phyloP scores from a whole-genome alignment of 805 yeast species.

The Candida nemodendra region DNA sequence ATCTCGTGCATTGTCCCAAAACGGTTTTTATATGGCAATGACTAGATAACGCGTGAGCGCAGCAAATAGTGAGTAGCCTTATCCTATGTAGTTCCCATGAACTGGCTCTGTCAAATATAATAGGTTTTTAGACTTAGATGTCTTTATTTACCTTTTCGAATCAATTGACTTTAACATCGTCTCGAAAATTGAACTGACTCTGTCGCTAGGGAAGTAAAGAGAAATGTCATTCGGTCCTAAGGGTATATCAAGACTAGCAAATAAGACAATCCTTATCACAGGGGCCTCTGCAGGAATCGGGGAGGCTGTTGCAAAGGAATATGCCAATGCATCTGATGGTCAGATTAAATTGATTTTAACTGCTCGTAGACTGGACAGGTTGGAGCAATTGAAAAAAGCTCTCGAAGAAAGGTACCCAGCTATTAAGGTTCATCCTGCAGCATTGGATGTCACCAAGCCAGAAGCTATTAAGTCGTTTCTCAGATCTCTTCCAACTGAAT shows the following conservation, averaged over 20 bases:
- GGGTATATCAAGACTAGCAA: conserved; percentile 3
- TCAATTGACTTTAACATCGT: too few species aligned
- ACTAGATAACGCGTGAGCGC: too few species aligned
- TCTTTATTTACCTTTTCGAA: too few species aligned
- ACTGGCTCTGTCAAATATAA: too few species aligned
- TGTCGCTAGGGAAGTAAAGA: too few species aligned
- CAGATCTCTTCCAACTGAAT: conserved; percentile 50
- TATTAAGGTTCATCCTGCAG: conserved; percentile 43
- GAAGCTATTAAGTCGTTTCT: conserved; percentile 54
- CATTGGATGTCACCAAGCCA: conserved; percentile 57
- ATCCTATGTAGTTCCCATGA: too few species aligned
- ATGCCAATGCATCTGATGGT: conserved; percentile 63
- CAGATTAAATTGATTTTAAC: conserved; percentile 66
- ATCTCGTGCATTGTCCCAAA: too few species aligned
- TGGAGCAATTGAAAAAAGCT: conserved; percentile 47
- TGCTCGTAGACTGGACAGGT: conserved; percentile 72
- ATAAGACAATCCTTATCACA: conserved; percentile 29
- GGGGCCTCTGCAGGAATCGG: conserved; percentile 53
- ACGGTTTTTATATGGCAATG: too few species aligned
- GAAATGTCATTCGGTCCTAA: conserved; percentile 7
- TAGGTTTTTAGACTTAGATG: too few species aligned
- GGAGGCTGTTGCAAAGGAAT: conserved; percentile 44
- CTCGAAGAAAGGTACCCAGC: conserved; percentile 47
- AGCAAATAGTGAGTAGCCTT: too few species aligned
- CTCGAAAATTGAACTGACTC: too few species aligned